Percentiles rank a stretch among this genome's conserved stretches.
These are phyloP conservation scores for Dothistroma septosporum DNA, from an alignment of 2,329 filamentous ascomycete genomes.

Conservation along the genomic window DNA sequence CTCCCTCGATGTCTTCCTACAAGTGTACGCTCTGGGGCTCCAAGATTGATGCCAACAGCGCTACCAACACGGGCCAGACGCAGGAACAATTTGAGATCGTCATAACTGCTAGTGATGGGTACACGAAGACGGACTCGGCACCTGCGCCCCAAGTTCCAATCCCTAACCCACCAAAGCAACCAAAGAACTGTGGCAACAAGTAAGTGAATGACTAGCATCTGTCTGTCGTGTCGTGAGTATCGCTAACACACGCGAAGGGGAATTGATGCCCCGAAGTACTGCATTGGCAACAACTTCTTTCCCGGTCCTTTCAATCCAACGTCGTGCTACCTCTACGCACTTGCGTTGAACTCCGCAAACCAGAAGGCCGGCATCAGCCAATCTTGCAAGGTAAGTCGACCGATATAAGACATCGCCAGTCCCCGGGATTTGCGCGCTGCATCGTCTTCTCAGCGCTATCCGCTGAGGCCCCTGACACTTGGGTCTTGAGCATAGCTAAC, in stretches of 20 bases:
- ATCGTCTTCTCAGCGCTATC: too few species aligned
- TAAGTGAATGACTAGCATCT: conserved; percentile 16
- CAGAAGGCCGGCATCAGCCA: conserved; percentile 17
- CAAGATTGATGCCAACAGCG: conserved; percentile 29
- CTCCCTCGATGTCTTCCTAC: conserved; percentile 37
- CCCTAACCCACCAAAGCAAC: conserved; percentile 13
- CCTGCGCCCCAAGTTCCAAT: conserved; percentile 19
- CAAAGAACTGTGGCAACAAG: conserved; percentile 17
- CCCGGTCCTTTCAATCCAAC: conserved; percentile 32
- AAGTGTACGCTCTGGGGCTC: conserved; percentile 41
- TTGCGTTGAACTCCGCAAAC: conserved; percentile 17
- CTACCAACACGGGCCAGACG: conserved; percentile 29
- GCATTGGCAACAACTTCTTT: conserved; percentile 31
- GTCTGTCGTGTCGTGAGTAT: not conserved
- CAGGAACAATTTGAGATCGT: conserved; percentile 31
- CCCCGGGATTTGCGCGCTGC: too few species aligned
- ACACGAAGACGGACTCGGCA: conserved; percentile 27
- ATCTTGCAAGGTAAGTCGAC: conserved; percentile 23
- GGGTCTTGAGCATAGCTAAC: too few species aligned
- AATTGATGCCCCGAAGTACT: conserved; percentile 19
- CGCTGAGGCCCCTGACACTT: too few species aligned
- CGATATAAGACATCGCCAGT: too few species aligned
- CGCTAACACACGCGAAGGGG: not conserved
- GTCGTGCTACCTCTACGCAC: conserved; percentile 25
- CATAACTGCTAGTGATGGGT: conserved; percentile 30